A percentile compares a stretch with the other conserved stretches of the same genome.
These are phyloP conservation scores for Amphicarpaea edgeworthii DNA, from an alignment of 306 rosid species.

Conservation along the genomic window DNA sequence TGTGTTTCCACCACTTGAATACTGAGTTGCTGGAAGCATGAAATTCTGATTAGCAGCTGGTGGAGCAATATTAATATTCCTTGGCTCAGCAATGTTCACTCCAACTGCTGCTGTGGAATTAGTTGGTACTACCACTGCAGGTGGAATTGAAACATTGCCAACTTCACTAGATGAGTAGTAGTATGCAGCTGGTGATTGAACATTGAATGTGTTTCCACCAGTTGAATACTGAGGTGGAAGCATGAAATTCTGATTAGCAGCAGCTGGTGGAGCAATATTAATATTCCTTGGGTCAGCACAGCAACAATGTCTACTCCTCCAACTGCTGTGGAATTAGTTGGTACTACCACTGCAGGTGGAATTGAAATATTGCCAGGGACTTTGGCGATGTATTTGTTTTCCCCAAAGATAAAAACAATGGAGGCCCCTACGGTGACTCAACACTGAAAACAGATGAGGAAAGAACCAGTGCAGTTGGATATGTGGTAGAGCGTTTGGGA, in stretches of 20 bases:
- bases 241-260: not conserved
- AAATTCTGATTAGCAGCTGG: not conserved
- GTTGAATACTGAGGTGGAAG: not conserved
- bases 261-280: not conserved
- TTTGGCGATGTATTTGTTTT: slow-evolving; percentile 70
- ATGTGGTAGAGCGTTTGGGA: slow-evolving; percentile 71
- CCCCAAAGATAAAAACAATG: too few species aligned
- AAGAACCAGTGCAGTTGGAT: slow-evolving; percentile 74
- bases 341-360: not conserved
- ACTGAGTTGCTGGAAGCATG: not conserved
- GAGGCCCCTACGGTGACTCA: slow-evolving; percentile 45
- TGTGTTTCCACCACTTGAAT: not conserved
- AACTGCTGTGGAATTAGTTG: not conserved
- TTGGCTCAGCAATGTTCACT: not conserved
- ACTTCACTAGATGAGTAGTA: not conserved
- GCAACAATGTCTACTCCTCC: not conserved
- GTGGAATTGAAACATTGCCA: not conserved
- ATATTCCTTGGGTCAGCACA: too few species aligned
- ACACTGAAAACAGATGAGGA: slow-evolving; percentile 62
- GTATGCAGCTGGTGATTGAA: too few species aligned
- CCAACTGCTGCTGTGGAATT: not conserved
- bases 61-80: not conserved
- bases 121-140: not conserved
- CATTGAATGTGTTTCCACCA: not conserved
- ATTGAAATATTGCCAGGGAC: slow-evolving; percentile 42